These are phyloP conservation scores for Spergularia marina DNA, from an alignment of 148 eudicot species.

Conservation along the genomic window DNA sequence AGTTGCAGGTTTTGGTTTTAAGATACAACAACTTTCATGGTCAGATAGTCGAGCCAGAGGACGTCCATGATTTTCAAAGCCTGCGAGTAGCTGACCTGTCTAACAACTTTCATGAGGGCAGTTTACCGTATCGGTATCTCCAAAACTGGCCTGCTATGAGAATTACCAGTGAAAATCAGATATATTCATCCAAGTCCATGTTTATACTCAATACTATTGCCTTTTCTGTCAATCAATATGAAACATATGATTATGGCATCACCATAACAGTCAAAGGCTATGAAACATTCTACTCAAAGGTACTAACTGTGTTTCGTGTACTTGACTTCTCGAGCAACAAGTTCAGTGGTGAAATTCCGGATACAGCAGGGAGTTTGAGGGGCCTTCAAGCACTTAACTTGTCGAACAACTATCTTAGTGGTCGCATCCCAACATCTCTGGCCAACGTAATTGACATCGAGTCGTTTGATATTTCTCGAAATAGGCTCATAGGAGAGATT, in stretches of 20 bases:
- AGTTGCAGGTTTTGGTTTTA: conserved; percentile 32
- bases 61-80: conserved; percentile 5
- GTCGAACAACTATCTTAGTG: conserved; percentile 32
- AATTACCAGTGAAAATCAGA: not conserved
- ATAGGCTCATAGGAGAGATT: conserved; percentile 33
- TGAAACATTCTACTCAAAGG: not conserved
- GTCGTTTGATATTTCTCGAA: conserved; percentile 35
- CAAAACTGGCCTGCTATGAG: conserved; percentile 31
- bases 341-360: conserved; percentile 37
- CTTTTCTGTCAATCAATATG: not conserved
- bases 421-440: conserved; percentile 29
- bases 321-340: conserved; percentile 47
- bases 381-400: conserved; percentile 35
- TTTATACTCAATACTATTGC: not conserved
- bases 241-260: conserved; percentile 2
- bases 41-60: not conserved
- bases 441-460: conserved; percentile 28
- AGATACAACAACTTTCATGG: conserved; percentile 40
- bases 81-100: conserved; percentile 46
- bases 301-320: conserved; percentile 17
- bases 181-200: not conserved
- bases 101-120: conserved; percentile 31
- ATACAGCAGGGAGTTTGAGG: conserved; percentile 17
- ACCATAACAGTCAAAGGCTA: conserved; percentile 22
- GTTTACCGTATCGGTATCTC: conserved; percentile 28